Conservation (phyloP, 129 eudicot genomes). For the Lonicera japonica region DNA sequence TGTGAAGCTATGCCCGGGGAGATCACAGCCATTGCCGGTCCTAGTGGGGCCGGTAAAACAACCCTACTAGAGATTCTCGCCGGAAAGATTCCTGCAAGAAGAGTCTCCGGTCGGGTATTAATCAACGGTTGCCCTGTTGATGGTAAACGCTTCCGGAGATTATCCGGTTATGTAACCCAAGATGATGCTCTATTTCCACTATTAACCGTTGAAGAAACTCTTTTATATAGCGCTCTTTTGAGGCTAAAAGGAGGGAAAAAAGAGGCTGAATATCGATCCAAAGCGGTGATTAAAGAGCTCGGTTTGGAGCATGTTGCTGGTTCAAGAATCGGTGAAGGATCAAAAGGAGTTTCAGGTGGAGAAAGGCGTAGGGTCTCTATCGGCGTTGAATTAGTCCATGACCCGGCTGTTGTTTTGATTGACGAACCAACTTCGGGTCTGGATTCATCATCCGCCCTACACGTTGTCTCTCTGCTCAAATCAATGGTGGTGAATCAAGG, state of each 20-base stretch:
- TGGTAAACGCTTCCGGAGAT: slow-evolving; percentile 34
- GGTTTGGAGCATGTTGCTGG: slow-evolving; percentile 56
- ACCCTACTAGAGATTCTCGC: slow-evolving; percentile 66
- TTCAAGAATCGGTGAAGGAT: slow-evolving; percentile 57
- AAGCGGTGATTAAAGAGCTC: slow-evolving; percentile 55
- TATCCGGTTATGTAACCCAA: slow-evolving; percentile 79
- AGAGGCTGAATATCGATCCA: slow-evolving; percentile 45
- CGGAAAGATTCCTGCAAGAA: slow-evolving; percentile 41
- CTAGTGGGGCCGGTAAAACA: slow-evolving; percentile 87
- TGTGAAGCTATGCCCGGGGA: slow-evolving; percentile 63
- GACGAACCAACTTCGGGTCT: slow-evolving; percentile 96
- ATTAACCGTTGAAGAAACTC: slow-evolving; percentile 83
- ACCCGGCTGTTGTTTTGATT: slow-evolving; percentile 60
- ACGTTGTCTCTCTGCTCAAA: slow-evolving; percentile 56
- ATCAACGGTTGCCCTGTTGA: slow-evolving; percentile 47
- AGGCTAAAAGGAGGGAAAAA: slow-evolving; percentile 48
- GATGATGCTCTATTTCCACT: slow-evolving; percentile 78
- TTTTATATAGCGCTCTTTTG: slow-evolving; percentile 66
- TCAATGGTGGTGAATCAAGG: slow-evolving; percentile 46
- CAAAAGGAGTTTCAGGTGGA: slow-evolving; percentile 88
- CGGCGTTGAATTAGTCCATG: slow-evolving; percentile 87
- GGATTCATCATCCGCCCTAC: slow-evolving; percentile 81
- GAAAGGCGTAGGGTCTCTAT: slow-evolving; percentile 79
- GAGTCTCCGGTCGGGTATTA: slow-evolving; percentile 59
- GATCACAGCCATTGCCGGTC: slow-evolving; percentile 75